Evolutionary conservation across 805 yeast species (phyloP), one percentile per base, ranked within the genome.

Genomic region (Tanozyma kutaoensis): DNA sequence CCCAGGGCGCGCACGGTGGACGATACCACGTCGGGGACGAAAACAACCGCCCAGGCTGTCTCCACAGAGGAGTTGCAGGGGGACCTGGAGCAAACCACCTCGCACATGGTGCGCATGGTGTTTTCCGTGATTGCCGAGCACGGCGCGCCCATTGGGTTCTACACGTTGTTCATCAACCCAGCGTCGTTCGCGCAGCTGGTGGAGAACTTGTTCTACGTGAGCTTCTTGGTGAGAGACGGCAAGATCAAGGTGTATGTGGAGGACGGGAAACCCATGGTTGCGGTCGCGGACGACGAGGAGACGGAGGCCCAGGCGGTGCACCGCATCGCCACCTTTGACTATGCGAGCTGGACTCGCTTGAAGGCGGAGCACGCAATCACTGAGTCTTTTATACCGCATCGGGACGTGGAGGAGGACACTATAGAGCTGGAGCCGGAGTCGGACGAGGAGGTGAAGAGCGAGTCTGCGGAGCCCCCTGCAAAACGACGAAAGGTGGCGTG

Each of bases 181-280:
- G 34, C 52, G 11, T 76, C 88, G 5, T 86, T 76, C 48, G 59
- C 78, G 1, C 85, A 76, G 45, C 68, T 85, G 1, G 74, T 86
- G 2, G 96, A 88, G 46, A 84, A 82, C 43, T 51, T 88, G 40
- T 86, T 86, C 41, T 80, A 75, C 42, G 65, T 81, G 0, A 78
- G 94, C 45, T 85, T 86, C 41, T 52, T 88, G 24, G 69, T 84
- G 2, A 69, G 75, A 39, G 93, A 81, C 40, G 85, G 80, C 1
- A 69, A 60, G 37, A 48, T 84, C 20, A 52, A 57, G 14, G 38
- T 84, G 14, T 69, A 43, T 20, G 29, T 59, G n/a, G 73, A 68
- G 30, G 55, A 53, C 3, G 62, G 62, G n/a, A 60, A 45, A 13
- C 65, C 66, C 0, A 56, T 54, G 30, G 66, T 75, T 1, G 47